Evolutionary conservation across 2,329 filamentous ascomycete species (phyloP).

Genomic region (Alternaria incomplexa): DNA sequence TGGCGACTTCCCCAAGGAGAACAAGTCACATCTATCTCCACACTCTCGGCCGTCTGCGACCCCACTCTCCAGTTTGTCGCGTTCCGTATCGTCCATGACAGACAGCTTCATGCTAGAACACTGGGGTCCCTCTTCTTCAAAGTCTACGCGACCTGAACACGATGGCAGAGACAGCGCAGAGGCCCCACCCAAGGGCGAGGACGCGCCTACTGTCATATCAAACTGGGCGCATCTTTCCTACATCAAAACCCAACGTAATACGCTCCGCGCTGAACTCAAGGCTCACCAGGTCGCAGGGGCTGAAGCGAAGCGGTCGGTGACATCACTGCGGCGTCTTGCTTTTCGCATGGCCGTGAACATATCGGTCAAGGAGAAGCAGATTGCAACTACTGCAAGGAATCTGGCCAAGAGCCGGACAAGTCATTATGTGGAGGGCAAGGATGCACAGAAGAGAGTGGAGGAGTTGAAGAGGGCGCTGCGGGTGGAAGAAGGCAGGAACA

Average conservation of each 20-base stretch:
- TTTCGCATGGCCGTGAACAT: constrained; percentile 49
- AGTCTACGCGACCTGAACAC: constrained; percentile 12
- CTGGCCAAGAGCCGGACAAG: constrained; percentile 41
- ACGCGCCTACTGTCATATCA: constrained; percentile 36
- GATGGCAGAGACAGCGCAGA: constrained; percentile 19
- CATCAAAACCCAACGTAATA: constrained; percentile 44
- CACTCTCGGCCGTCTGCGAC: constrained; percentile 25
- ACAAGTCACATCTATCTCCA: constrained; percentile 24
- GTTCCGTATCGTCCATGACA: constrained; percentile 42
- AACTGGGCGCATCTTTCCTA: constrained; percentile 47
- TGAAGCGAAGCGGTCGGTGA: constrained; percentile 43
- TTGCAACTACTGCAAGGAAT: constrained; percentile 41
- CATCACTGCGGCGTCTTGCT: constrained; percentile 44
- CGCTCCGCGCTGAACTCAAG: constrained; percentile 41
- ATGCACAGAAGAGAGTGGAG: constrained; percentile 43
- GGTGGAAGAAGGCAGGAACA: constrained; percentile 45
- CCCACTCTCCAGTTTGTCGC: constrained; percentile 33
- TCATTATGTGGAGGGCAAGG: constrained; percentile 38
- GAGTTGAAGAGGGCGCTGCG: constrained; percentile 37
- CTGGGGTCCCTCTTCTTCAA: constrained; percentile 21
- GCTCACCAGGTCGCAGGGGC: constrained; percentile 41
- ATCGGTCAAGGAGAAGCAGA: constrained; percentile 48
- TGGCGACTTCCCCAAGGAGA: constrained; percentile 19
- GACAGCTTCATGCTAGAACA: constrained; percentile 44
- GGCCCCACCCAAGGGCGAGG: constrained; percentile 24